Conservation (phyloP, 208 protist genomes). For the Trypanosoma conorhini region DNA sequence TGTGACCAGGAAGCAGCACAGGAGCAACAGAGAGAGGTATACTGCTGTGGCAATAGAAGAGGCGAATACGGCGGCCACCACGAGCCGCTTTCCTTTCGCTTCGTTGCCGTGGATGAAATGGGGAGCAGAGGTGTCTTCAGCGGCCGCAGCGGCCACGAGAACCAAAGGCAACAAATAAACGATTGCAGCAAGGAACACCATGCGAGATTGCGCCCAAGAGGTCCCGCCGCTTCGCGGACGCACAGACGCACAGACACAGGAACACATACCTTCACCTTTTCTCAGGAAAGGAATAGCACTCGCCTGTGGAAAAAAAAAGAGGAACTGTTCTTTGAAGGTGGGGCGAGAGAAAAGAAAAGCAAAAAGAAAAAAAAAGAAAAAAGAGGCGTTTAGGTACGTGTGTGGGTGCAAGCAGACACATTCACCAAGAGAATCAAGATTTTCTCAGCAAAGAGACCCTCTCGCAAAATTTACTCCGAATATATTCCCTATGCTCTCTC, state of each 20-base stretch:
- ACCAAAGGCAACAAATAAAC: not conserved
- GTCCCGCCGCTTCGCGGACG: not conserved
- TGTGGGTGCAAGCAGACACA: not conserved
- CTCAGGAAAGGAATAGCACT: not conserved
- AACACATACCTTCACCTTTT: not conserved
- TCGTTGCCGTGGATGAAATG: not conserved
- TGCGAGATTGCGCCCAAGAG: not conserved
- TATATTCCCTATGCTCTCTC: not conserved
- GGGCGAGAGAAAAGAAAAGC: not conserved
- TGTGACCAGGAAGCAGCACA: not conserved
- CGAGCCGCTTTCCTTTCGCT: not conserved
- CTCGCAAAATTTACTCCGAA: not conserved
- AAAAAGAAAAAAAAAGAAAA: slow-evolving; percentile 1
- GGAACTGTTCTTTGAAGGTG: not conserved
- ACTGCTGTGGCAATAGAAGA: not conserved
- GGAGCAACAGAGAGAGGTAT: not conserved
- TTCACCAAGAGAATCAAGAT: not conserved
- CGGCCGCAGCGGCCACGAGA: not conserved
- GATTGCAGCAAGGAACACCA: not conserved
- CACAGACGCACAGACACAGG: not conserved
- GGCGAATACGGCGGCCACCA: not conserved
- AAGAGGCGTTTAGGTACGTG: not conserved
- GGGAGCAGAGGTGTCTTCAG: not conserved
- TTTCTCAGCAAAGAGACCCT: not conserved
- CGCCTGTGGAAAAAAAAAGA: not conserved